Conservation (phyloP, 805 yeast species). For the Candida corydali region DNA sequence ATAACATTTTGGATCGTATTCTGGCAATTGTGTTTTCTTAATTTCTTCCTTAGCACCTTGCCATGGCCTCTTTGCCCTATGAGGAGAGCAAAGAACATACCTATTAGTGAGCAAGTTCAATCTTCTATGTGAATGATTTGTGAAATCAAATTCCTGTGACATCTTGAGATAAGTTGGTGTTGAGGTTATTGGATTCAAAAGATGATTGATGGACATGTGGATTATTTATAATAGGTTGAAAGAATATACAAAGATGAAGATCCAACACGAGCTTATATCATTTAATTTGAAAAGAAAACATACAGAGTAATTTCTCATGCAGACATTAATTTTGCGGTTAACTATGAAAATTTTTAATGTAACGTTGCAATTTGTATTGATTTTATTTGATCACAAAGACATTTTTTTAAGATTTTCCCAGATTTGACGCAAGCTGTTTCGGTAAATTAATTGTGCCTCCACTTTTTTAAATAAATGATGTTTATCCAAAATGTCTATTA, state of each 20-base stretch:
- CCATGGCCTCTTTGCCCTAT: conserved; percentile 77
- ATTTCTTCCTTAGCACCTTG: conserved; percentile 65
- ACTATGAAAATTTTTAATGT: not conserved
- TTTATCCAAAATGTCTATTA: no score
- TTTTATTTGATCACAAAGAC: conserved; percentile 3
- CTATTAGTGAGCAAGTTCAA: conserved; percentile 63
- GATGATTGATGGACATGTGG: conserved; percentile 13
- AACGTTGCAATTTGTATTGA: conserved; percentile 2
- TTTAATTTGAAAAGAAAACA: no score
- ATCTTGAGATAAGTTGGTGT: conserved; percentile 16
- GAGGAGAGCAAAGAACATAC: conserved; percentile 75
- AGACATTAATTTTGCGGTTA: conserved; percentile 4
- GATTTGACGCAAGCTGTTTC: no score
- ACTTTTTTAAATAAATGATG: no score
- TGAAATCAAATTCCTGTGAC: conserved; percentile 39
- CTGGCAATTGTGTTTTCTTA: conserved; percentile 40
- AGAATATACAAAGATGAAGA: no score
- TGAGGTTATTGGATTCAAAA: conserved; percentile 18
- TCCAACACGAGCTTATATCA: no score
- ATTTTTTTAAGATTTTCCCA: no score
- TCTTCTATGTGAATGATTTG: conserved; percentile 64
- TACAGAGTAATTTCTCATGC: no score
- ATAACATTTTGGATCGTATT: conserved; percentile 62
- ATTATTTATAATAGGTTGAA: no score
- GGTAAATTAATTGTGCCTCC: not conserved